Conservation (phyloP, 257 asterid genomes). For the Salvia hispanica region DNA sequence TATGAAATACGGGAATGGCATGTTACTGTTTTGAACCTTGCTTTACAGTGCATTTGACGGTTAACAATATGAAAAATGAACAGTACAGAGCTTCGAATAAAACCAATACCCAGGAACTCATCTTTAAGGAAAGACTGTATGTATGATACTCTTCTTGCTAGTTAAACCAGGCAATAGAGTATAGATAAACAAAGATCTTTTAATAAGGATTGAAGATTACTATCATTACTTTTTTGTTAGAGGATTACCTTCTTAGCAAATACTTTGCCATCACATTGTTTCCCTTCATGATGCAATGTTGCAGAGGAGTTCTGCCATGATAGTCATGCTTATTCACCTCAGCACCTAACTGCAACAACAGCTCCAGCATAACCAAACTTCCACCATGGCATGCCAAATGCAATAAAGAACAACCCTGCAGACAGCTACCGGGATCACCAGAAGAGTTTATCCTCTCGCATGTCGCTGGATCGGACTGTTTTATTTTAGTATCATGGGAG, state of each 20-base stretch:
- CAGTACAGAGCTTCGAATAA: background rate
- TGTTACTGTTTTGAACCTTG: background rate
- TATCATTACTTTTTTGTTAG: background rate
- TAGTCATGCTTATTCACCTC: conserved; percentile 74
- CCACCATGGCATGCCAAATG: conserved; percentile 87
- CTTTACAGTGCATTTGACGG: background rate
- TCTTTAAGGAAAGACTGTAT: background rate
- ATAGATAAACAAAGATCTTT: conserved; percentile 1
- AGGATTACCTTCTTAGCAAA: conserved; percentile 78
- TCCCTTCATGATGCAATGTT: conserved; percentile 82
- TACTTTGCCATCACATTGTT: conserved; percentile 74
- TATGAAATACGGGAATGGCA: background rate
- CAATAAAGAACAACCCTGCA: conserved; percentile 76
- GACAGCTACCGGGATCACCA: conserved; percentile 51
- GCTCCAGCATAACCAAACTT: conserved; percentile 80
- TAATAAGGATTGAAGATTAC: background rate
- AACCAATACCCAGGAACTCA: background rate
- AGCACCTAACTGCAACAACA: conserved; percentile 87
- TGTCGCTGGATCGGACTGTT: conserved; percentile 53
- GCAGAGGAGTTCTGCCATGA: conserved; percentile 90
- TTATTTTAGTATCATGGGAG: conserved; percentile 39
- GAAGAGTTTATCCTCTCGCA: conserved; percentile 50
- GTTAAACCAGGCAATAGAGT: conserved; percentile 14
- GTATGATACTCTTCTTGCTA: background rate
- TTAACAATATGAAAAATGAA: background rate